Evolutionary conservation across 2,329 filamentous ascomycete species (phyloP), one percentile per base, ranked within the genome.

Genomic region (Botryotinia narcissicola): DNA sequence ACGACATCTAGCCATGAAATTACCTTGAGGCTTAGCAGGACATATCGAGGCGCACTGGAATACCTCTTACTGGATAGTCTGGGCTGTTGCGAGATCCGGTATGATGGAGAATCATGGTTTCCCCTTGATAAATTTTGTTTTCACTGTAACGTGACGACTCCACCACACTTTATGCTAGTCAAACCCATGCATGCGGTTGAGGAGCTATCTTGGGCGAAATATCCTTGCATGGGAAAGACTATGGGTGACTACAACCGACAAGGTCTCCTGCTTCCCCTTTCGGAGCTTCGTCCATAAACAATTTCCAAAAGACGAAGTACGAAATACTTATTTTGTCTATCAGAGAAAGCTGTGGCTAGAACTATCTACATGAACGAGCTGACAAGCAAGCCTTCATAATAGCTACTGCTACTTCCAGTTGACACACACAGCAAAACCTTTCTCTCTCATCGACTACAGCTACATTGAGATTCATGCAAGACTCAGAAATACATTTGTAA

Each of bases 121-220:
- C n/a, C 61, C 37, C 61, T 63, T 42, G 37, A 63, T 16, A 63
- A 20, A 63, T 63, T 57, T 63, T 63, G 37, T 63, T 63, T 63
- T 29, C 37, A 42, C n/a, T 63, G 37, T 29, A 63, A 57, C 37
- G 61, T 63, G 37, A 63, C n/a, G 25, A 63, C 61, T 63, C 61
- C 61, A 44, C 61, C 61, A 44, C 60, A 35, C 40, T 42, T 63
- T 42, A 42, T 42, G 60, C 60, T 40, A 62, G 60, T 37, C 37
- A 20, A 40, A 37, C 37, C 60, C 51, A 54, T 54, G 51, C n/a
- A 62, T 62, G 60, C n/a, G 37, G 37, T 63, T 32, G 61, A 63
- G 8, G 61, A 29, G 37, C 51, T 29, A 18, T 42, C 61, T 63
- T 62, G 60, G 51, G 51, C n/a, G 14, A 57, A 18, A 18, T 57